Evolutionary conservation across 371 early-diverging fungal species (phyloP).

Genomic region (Mucor piriformis): DNA sequence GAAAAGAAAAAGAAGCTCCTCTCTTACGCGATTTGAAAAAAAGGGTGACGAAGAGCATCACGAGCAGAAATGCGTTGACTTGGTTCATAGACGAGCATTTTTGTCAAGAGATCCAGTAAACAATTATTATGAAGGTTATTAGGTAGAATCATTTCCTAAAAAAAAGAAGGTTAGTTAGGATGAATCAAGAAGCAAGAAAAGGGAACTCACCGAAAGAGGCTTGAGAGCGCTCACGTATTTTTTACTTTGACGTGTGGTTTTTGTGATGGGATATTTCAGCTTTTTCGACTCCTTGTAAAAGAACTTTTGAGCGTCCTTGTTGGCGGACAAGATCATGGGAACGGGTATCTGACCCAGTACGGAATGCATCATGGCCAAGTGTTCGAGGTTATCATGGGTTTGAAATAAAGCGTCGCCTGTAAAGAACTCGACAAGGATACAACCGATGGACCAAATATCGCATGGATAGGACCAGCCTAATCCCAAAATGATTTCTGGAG

Average conservation of each 20-base stretch:
- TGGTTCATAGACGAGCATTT: slow-evolving; percentile 89
- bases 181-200: neutral
- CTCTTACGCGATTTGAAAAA: slow-evolving; percentile 51
- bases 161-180: neutral
- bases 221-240: slow-evolving; percentile 67
- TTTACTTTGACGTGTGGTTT: slow-evolving; percentile 61
- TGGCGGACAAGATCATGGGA: slow-evolving; percentile 20
- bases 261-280: slow-evolving; percentile 63
- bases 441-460: slow-evolving; percentile 97
- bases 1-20: neutral
- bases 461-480: slow-evolving; percentile 95
- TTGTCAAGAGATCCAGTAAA: slow-evolving; percentile 69
- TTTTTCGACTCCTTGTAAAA: slow-evolving; percentile 47
- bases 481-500: slow-evolving; percentile 93
- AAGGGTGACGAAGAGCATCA: slow-evolving; percentile 81
- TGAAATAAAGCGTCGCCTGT: slow-evolving; percentile 95
- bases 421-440: slow-evolving; percentile 91
- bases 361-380: slow-evolving; percentile 73
- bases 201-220: slow-evolving; percentile 53
- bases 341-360: slow-evolving; percentile 48
- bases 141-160: slow-evolving; percentile 39
- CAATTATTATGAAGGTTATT: slow-evolving; percentile 24
- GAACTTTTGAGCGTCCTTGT: slow-evolving; percentile 59
- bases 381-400: slow-evolving; percentile 83
- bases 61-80: slow-evolving; percentile 79